Evolutionary conservation across 306 rosid genomes (phyloP), one percentile per base, ranked within the genome.

Genomic region (Boehmeria nivea): DNA sequence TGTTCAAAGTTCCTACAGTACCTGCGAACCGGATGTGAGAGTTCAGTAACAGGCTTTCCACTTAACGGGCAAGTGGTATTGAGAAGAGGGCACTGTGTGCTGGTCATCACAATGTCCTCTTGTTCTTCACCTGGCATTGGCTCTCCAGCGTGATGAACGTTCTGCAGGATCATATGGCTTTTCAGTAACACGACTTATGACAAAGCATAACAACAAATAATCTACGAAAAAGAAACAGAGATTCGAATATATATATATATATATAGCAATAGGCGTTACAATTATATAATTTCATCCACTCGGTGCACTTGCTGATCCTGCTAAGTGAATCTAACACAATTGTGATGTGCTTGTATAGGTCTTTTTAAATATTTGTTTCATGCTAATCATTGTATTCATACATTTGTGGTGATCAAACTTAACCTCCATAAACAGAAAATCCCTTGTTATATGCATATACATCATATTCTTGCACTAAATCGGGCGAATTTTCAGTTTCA

Each of bases 71-170:
- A 91, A 16, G 61, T 76, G 33, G 57, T 19, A 71, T 91, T 91
- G 66, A 81, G 76, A 61, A 91, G 66, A 64, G 56, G 72, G 69
- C 82, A 33, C 60, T 91, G 87, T 39, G 91, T 84, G 64, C 81
- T 77, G 51, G 96, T 91, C 96, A 91, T 87, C 57, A 87, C 77
- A 58, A 91, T 73, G 51, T 91, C 99, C 67, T 91, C 99, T 70
- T 71, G 83, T 71, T 87, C 99, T 36, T 91, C 99, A 46, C 93
- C 99, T 19, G 93, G 93, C 93, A 91, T 84, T 50, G 89, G 89
- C 47, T 87, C 85, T 46, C 99, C 99, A 14, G 40, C 39, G 46
- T 91, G 95, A 82, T 87, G 95, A 70, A 91, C 96, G 34, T 83
- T 87, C 99, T 91, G 74, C 74, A 71, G 68, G 44, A 74, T 71